Evolutionary conservation across 345 rosid genomes (phyloP).

Genomic region (Boechera retrofracta): DNA sequence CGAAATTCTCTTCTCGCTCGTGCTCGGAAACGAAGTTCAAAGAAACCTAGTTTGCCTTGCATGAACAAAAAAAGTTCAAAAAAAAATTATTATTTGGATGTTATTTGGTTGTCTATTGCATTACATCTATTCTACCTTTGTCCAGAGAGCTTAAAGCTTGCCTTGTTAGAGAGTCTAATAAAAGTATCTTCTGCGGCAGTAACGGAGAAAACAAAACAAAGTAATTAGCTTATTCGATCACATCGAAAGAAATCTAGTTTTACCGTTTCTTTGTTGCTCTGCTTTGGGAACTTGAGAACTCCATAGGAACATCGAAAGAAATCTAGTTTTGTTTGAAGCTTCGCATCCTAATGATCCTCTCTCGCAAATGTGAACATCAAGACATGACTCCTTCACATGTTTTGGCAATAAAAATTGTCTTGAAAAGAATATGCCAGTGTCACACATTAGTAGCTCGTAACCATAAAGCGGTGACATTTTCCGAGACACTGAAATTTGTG

Average conservation of each 20-base stretch:
- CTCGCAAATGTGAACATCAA: not conserved
- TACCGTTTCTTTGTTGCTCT: not conserved
- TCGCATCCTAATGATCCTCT: not conserved
- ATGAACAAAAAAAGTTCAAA: too few species aligned
- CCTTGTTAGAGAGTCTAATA: not conserved
- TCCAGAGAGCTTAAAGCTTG: not conserved
- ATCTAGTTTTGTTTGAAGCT: not conserved
- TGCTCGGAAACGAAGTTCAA: not conserved
- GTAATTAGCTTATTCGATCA: not conserved
- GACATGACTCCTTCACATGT: not conserved
- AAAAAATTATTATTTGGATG: too few species aligned
- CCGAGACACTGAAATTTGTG: too few species aligned
- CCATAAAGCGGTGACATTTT: too few species aligned
- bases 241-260: not conserved
- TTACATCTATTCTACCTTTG: not conserved
- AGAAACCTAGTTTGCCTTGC: too few species aligned
- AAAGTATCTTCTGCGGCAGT: not conserved
- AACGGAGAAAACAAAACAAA: not conserved
- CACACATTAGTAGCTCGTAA: not conserved
- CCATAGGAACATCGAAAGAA: not conserved
- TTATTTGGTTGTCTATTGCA: not conserved
- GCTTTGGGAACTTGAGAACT: not conserved
- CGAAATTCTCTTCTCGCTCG: not conserved
- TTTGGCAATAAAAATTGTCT: not conserved
- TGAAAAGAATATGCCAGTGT: not conserved